Evolutionary conservation across 2,329 filamentous ascomycete genomes (phyloP).

Genomic region (Alternaria sp.): DNA sequence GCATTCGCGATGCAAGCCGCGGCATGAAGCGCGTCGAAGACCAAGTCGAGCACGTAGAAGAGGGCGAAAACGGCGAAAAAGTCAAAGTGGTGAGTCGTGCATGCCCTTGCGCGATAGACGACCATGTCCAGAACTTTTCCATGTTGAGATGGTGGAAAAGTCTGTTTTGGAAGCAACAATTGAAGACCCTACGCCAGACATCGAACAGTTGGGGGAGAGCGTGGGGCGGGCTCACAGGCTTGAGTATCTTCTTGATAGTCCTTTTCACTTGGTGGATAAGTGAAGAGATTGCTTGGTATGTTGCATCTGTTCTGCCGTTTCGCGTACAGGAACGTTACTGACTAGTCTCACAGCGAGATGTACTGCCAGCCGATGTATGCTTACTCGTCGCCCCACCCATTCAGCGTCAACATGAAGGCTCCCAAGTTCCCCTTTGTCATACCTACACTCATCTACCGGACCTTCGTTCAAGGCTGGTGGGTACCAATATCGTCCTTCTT

Average conservation of each 20-base stretch:
- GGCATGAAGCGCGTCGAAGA: slow-evolving; percentile 53
- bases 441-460: slow-evolving; percentile 60
- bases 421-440: slow-evolving; percentile 63
- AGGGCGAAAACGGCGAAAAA: slow-evolving; percentile 17
- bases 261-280: slow-evolving; percentile 57
- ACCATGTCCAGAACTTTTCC: slow-evolving; percentile 16
- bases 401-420: slow-evolving; percentile 59
- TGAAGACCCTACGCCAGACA: slow-evolving; percentile 23
- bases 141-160: slow-evolving; percentile 32
- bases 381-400: slow-evolving; percentile 54
- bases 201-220: slow-evolving; percentile 17
- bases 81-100: slow-evolving; percentile 16
- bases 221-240: slow-evolving; percentile 46
- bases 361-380: slow-evolving; percentile 61
- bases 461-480: slow-evolving; percentile 46
- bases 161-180: slow-evolving; percentile 34
- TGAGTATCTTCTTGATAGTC: slow-evolving; percentile 50
- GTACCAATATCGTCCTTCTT: slow-evolving; percentile 33
- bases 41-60: slow-evolving; percentile 45
- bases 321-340: neutral
- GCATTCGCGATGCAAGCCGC: slow-evolving; percentile 53
- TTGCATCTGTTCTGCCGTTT: neutral
- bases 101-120: slow-evolving; percentile 27
- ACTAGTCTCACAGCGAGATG: slow-evolving; percentile 43
- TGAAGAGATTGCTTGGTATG: slow-evolving; percentile 56